Evolutionary conservation across 805 yeast genomes (phyloP).

Genomic region (Metschnikowia orientalis): DNA sequence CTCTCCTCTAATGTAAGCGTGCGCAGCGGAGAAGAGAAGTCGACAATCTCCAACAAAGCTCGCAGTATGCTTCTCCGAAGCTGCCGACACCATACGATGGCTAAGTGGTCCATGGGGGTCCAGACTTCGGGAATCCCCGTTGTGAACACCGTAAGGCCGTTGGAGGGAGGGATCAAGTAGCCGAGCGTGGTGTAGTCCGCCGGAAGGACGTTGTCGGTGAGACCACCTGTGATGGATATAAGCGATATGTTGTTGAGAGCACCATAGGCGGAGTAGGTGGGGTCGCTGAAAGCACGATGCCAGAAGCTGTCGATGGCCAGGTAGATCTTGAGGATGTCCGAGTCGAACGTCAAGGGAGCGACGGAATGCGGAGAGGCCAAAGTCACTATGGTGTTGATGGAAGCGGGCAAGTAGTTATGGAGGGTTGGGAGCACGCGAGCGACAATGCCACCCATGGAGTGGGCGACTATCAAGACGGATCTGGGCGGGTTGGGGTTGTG

Average conservation of each 20-base stretch:
- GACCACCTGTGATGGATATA: slow-evolving; percentile 87
- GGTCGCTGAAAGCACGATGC: slow-evolving; percentile 52
- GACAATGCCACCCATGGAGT: slow-evolving; percentile 98
- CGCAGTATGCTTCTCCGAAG: slow-evolving; percentile 59
- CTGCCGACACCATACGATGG: slow-evolving; percentile 96
- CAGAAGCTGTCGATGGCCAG: slow-evolving; percentile 74
- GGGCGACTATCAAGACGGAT: slow-evolving; percentile 79
- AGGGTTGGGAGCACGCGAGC: slow-evolving; percentile 79
- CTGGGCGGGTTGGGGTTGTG: slow-evolving; percentile 42
- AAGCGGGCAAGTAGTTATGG: slow-evolving; percentile 64
- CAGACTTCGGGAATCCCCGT: slow-evolving; percentile 88
- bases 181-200: slow-evolving; percentile 83
- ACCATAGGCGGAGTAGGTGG: slow-evolving; percentile 14
- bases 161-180: slow-evolving; percentile 62
- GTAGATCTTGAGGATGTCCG: slow-evolving; percentile 74
- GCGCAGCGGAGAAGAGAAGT: slow-evolving; percentile 41
- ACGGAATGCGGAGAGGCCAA: slow-evolving; percentile 89
- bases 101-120: slow-evolving; percentile 92
- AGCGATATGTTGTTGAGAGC: slow-evolving; percentile 59
- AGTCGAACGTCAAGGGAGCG: slow-evolving; percentile 90
- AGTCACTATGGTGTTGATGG: slow-evolving; percentile 81
- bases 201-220: slow-evolving; percentile 71
- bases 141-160: slow-evolving; percentile 81
- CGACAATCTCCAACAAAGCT: slow-evolving; percentile 57
- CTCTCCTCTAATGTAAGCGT: slow-evolving; percentile 53